A percentile compares a stretch with the other conserved stretches of the same genome.
These are phyloP conservation scores for Parmelia sp. DNA, from an alignment of 495 filamentous ascomycete species.

Conservation along the genomic window DNA sequence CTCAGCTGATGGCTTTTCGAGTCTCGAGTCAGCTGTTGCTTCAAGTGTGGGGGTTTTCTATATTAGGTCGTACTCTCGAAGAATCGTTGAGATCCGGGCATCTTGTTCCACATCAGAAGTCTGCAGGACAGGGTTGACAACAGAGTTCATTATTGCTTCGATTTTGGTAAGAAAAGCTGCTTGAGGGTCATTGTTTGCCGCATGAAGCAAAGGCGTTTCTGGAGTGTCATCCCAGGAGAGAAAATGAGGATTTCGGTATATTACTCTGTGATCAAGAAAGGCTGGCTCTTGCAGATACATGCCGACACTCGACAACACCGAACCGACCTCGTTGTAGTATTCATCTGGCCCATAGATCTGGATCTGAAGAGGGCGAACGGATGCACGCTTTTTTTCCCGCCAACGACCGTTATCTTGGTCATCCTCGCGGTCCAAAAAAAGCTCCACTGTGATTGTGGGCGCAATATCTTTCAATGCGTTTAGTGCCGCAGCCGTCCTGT, in stretches of 20 bases:
- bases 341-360: conserved; percentile 32
- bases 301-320: conserved; percentile 27
- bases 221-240: conserved; percentile 17
- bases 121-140: conserved; percentile 9
- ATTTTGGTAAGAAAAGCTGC: conserved; percentile 4
- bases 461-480: conserved; percentile 3
- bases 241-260: conserved; percentile 35
- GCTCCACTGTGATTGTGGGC: neutral
- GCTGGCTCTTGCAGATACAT: conserved; percentile 35
- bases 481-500: neutral
- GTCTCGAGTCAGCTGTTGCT: neutral
- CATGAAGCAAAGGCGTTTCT: conserved; percentile 3
- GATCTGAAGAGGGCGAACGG: conserved; percentile 30
- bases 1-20: conserved; percentile 32
- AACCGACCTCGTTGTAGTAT: conserved; percentile 24
- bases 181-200: neutral
- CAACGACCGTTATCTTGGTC: neutral
- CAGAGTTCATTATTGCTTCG: conserved; percentile 14
- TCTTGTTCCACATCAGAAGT: conserved; percentile 9
- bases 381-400: neutral
- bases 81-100: neutral
- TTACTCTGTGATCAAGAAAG: conserved; percentile 9
- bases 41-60: neutral
- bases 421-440: conserved; percentile 3
- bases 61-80: neutral